Percentiles rank a stretch among this genome's conserved stretches.
Evolutionary conservation across 2,329 filamentous ascomycete genomes (phyloP).

Genomic region (Colletotrichum sp.): DNA sequence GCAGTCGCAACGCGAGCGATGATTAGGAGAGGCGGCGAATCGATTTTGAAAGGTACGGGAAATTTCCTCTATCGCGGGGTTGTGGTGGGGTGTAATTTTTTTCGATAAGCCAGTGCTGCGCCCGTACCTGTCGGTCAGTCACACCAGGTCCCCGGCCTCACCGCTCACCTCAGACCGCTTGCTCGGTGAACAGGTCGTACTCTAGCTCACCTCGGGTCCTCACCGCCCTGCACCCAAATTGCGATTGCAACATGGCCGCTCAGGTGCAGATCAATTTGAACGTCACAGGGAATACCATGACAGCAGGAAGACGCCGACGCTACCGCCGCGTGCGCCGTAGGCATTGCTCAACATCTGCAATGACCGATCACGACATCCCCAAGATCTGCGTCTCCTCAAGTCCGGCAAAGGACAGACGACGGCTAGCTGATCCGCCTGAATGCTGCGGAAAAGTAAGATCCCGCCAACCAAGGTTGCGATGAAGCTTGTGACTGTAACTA

Average conservation of each 20-base stretch:
- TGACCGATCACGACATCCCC: not conserved
- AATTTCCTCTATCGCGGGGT: slow-evolving; percentile 23
- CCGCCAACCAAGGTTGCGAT: not conserved
- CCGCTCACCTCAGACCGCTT: not conserved
- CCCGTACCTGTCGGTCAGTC: not conserved
- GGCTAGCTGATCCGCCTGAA: not conserved
- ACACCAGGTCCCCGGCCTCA: not conserved
- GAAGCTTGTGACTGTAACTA: not conserved
- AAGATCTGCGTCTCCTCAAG: not conserved
- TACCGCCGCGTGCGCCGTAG: not conserved
- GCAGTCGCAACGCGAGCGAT: not conserved
- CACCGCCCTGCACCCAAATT: not conserved
- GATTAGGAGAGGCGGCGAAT: not conserved
- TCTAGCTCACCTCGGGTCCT: not conserved
- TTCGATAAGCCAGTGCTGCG: slow-evolving; percentile 1
- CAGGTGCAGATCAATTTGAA: not conserved
- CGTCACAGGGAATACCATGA: not conserved
- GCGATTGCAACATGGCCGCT: not conserved
- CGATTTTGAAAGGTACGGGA: slow-evolving; percentile 17
- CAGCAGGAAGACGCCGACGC: not conserved
- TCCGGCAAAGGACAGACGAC: not conserved
- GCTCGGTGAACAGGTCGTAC: not conserved
- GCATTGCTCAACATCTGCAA: not conserved
- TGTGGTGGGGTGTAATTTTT: slow-evolving; percentile 15
- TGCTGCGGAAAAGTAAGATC: not conserved